Percentiles rank a stretch among this genome's conserved stretches.
phyloP scores from a whole-genome alignment of 2,329 filamentous ascomycete genomes.

The Diaporthe ilicicola region DNA sequence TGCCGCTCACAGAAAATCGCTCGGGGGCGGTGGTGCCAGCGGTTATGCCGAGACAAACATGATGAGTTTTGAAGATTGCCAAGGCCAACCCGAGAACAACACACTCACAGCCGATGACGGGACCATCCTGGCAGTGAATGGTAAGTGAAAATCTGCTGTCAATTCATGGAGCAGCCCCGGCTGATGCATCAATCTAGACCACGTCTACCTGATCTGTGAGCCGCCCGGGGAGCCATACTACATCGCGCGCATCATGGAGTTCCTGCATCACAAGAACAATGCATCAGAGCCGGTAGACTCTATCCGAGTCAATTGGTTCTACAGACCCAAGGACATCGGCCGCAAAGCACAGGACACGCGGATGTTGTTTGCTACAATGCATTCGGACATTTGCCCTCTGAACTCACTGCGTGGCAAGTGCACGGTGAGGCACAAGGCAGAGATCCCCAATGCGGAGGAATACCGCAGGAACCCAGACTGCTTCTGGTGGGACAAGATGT shows the following conservation, averaged over 20 bases:
- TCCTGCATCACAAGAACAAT: conserved; percentile 84
- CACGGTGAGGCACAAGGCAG: conserved; percentile 85
- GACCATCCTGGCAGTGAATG: conserved; percentile 82
- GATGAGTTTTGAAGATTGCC: conserved; percentile 83
- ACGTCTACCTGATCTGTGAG: conserved; percentile 97
- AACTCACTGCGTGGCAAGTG: conserved; percentile 94
- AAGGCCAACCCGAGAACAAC: conserved; percentile 75
- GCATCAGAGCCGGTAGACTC: conserved; percentile 79
- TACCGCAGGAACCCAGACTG: conserved; percentile 86
- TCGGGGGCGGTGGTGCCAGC: conserved; percentile 35
- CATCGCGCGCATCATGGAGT: conserved; percentile 97
- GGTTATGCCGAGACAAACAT: conserved; percentile 78
- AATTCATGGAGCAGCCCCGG: conserved; percentile 4
- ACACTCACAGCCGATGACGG: conserved; percentile 91
- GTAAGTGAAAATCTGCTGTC: conserved; percentile 60
- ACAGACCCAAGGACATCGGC: conserved; percentile 93
- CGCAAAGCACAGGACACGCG: conserved; percentile 91
- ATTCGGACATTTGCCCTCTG: conserved; percentile 94
- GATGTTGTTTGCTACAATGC: conserved; percentile 95
- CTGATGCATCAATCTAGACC: conserved; percentile 51
- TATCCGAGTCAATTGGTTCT: conserved; percentile 98
- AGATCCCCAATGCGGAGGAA: conserved; percentile 82
- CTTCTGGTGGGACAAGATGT: conserved; percentile 98
- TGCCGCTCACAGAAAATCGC: conserved; percentile 38
- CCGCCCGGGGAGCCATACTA: conserved; percentile 98